Base-by-base conservation (phyloP, 352 stramenopile species). In the Phytophthora fragariaefolia region DNA sequence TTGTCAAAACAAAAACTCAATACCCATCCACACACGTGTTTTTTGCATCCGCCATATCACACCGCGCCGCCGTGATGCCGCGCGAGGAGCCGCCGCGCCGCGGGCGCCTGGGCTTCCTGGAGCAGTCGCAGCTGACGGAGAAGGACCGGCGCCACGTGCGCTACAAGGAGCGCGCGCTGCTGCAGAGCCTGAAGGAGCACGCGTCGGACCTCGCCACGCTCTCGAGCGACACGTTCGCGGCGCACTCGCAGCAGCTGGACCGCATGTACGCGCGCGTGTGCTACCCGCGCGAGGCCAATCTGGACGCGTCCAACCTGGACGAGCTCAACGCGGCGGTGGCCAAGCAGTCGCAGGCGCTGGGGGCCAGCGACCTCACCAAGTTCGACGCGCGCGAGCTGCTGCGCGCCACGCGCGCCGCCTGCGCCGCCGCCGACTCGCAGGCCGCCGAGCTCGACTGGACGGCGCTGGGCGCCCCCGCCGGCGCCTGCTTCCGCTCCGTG, bases 271-370 rank as follows among this genome's bases (percentile, higher is more conserved):
- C 90, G 43, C 74, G 76, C 45, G 85, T 95, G 38, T 91, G 83
- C 63, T 95, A 93, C 65, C 84, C 86, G 32, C 82, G 86, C 6
- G 86, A 95, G 51, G 86, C 86, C 47, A 95, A 95, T 61, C 54
- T 95, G 49, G 86, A 95, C 52, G 86, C 86, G 18, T 89, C 70
- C 32, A 95, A 95, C 56, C 73, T 95, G 36, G 86, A 95, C 59
- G 86, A 95, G 55, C 80, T 95, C 40, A 95, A 92, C 61, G 77
- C 80, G 32, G 82, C 85, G 0, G 81, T 95, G 10, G 71, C 77
- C 28, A 93, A 93, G 63, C 86, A 95, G 73, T 87, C 79, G 5
- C 77, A 92, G 47, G 74, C 83, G 1, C 65, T 95, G 27, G 80
- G 84, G 15, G 76, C 86, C 0, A 93, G 82, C 53, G 84, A 95